Conservation (phyloP, 306 rosid species). For the Amphicarpaea edgeworthii region DNA sequence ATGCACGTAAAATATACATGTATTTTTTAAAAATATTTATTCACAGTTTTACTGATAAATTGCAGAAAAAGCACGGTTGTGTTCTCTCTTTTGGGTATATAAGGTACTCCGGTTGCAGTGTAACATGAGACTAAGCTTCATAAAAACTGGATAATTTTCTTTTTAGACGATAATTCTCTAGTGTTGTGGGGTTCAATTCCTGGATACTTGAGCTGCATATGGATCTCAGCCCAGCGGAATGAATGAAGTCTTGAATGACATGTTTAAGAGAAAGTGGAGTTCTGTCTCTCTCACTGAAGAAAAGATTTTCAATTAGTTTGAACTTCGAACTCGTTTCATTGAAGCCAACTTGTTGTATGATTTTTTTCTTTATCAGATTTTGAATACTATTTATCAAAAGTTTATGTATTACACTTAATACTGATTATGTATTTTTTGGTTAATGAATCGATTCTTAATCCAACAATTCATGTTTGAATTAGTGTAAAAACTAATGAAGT, state of each 20-base stretch:
- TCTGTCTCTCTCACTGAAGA: too few species aligned
- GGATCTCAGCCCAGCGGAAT: too few species aligned
- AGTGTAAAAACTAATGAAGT: background rate
- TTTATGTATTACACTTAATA: background rate
- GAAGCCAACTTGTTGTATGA: too few species aligned
- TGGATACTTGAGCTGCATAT: too few species aligned
- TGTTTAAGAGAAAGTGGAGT: too few species aligned
- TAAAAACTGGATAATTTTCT: too few species aligned
- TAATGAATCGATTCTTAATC: background rate
- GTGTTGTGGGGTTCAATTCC: too few species aligned
- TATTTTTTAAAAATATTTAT: background rate
- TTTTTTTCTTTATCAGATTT: background rate
- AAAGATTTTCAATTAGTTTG: too few species aligned
- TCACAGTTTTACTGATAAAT: background rate
- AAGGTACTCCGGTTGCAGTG: constrained; percentile 4
- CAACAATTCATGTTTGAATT: background rate
- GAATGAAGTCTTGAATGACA: too few species aligned
- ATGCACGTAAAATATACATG: background rate
- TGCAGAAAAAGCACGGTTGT: background rate
- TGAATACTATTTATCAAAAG: background rate
- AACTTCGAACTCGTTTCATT: too few species aligned
- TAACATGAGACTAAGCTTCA: background rate
- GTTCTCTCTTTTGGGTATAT: background rate
- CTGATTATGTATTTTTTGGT: background rate
- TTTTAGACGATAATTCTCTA: too few species aligned